Base-by-base conservation (phyloP, 2,329 filamentous ascomycete genomes). In the Colletotrichum lini region DNA sequence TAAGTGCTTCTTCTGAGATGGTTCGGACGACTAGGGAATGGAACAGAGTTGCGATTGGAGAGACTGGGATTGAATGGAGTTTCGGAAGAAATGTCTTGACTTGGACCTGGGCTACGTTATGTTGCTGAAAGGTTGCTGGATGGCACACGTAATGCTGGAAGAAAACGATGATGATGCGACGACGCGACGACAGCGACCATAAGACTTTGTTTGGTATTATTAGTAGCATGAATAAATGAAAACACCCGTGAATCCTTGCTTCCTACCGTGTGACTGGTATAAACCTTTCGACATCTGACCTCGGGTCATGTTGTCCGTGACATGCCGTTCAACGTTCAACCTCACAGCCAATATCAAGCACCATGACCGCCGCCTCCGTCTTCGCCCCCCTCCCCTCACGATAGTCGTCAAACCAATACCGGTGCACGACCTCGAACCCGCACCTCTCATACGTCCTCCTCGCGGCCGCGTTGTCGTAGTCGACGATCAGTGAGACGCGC, bases 351-450 rank as follows among this genome's bases (percentile, higher is more conserved):
- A 60, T 23, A 10, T 68, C 64, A 47, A 68, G 15, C 54, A 35
- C 8, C 68, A 73, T 73, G 1, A 73, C 64, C 6, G 58, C 71
- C 49, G 67, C 71, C 59, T 73, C 68, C 0, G 71, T 73, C 35
- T 42, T 40, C n/a, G 35, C 12, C 13, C 23, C 47, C 21, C 63
- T 30, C 3, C 71, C 68, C 16, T 47, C 49, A 12, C 71, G 58
- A 9, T 52, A 50, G 44, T 72, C 68, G 18, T 72, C 40, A n/a
- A 72, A 72, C 59, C 63, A 72, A 21, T 73, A 73, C 23, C 71
- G 68, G 38, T 68, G 49, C n/a, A 65, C 60, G 1, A 63, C 15
- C 21, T 38, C 23, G 12, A 73, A 73, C 2, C 59, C 68, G 10
- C 18, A 64, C 12, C 21, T 44, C 49, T 54, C 45, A 18, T 73